Percentiles rank a stretch among this genome's conserved stretches.
Conservation (phyloP, 345 rosid genomes). For the Iberis pinnata region DNA sequence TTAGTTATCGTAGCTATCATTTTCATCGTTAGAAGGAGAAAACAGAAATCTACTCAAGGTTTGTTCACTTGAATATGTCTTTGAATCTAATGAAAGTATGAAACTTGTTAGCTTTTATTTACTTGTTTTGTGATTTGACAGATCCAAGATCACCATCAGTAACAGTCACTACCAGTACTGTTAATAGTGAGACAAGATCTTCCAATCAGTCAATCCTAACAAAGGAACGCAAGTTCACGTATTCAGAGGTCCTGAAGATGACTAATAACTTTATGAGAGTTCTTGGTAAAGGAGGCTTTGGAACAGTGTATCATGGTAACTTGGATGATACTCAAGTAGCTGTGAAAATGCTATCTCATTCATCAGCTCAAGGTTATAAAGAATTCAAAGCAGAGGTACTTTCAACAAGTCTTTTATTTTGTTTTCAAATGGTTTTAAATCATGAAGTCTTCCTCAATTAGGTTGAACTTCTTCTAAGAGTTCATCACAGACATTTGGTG, state of each 20-base stretch:
- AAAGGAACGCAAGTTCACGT: slow-evolving; percentile 21
- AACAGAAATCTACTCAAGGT: slow-evolving; percentile 1
- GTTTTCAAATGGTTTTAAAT: not conserved
- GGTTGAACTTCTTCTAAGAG: slow-evolving; percentile 29
- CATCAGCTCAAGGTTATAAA: slow-evolving; percentile 33
- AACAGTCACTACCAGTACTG: not conserved
- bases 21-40: not conserved
- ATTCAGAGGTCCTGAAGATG: slow-evolving; percentile 24
- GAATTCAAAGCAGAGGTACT: slow-evolving; percentile 36
- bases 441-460: not conserved
- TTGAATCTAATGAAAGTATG: not conserved
- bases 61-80: not conserved
- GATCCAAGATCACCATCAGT: not conserved
- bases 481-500: slow-evolving; percentile 38
- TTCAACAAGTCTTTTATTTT: not conserved
- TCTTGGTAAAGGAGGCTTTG: slow-evolving; percentile 34
- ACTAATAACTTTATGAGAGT: slow-evolving; percentile 31
- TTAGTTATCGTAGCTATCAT: slow-evolving; percentile 14
- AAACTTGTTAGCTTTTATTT: not conserved
- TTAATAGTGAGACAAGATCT: slow-evolving; percentile 1
- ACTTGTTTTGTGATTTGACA: not conserved
- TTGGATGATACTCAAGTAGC: slow-evolving; percentile 31
- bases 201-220: slow-evolving; percentile 13
- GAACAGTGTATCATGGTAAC: slow-evolving; percentile 31
- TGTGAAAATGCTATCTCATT: slow-evolving; percentile 33